A percentile compares a stretch with the other conserved stretches of the same genome.
Conservation (phyloP, 1,284 basidiomycete species). For the Phellinidium pouzarii region DNA sequence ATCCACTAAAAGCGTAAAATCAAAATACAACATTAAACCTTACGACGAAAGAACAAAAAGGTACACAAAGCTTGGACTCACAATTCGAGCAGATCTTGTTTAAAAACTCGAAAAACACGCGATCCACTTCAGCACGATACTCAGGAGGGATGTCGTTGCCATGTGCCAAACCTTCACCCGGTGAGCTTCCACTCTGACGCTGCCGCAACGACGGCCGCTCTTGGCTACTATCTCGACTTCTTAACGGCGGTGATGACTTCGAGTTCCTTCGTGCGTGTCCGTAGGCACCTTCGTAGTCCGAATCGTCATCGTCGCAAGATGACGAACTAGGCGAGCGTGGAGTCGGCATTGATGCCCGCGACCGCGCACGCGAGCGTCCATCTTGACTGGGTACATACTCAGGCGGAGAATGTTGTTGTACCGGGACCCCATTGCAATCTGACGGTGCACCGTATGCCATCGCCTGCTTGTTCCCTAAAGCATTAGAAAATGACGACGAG, state of each 20-base stretch:
- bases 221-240: conserved; percentile 13
- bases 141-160: conserved; percentile 74
- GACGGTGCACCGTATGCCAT: not conserved
- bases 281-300: conserved; percentile 28
- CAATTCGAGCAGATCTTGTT: conserved; percentile 87
- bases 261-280: conserved; percentile 26
- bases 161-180: conserved; percentile 24
- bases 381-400: conserved; percentile 16
- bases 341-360: conserved; percentile 23
- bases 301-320: conserved; percentile 37
- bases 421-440: not conserved
- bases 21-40: not conserved
- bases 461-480: not conserved
- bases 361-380: conserved; percentile 31
- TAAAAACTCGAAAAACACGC: conserved; percentile 88
- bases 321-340: conserved; percentile 23
- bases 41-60: conserved; percentile 3
- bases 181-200: conserved; percentile 1
- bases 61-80: conserved; percentile 37
- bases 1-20: conserved; percentile 59
- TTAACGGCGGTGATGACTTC: conserved; percentile 23
- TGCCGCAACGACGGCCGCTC: conserved; percentile 7
- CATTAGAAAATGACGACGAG: conserved; percentile 16
- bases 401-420: conserved; percentile 6
- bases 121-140: conserved; percentile 77